phyloP scores from a whole-genome alignment of 768 basidiomycete genomes.

The Boletus subcaerulescens region DNA sequence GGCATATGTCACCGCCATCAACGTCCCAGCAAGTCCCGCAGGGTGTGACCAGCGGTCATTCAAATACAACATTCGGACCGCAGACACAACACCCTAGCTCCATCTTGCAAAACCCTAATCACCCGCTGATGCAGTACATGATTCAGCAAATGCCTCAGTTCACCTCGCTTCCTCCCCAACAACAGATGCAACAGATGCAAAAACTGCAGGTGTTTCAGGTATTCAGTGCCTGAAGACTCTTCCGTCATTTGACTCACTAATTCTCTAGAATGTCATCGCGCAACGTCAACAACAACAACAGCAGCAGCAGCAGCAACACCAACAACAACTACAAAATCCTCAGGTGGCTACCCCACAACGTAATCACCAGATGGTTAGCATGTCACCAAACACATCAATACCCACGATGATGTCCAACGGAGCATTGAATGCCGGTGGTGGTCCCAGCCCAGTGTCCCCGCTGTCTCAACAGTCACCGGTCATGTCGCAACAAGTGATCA shows the following conservation, averaged over 20 bases:
- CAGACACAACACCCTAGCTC: slow-evolving; percentile 43
- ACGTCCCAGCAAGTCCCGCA: slow-evolving; percentile 22
- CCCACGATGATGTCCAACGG: slow-evolving; percentile 26
- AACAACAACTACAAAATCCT: slow-evolving; percentile 26
- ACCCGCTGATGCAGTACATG: slow-evolving; percentile 61
- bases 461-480: slow-evolving; percentile 28
- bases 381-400: slow-evolving; percentile 29
- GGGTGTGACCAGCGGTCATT: slow-evolving; percentile 11
- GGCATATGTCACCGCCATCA: slow-evolving; percentile 45
- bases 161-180: slow-evolving; percentile 43
- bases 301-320: background rate
- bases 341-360: slow-evolving; percentile 24
- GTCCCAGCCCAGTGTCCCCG: slow-evolving; percentile 30
- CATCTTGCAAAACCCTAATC: slow-evolving; percentile 51
- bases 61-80: slow-evolving; percentile 28
- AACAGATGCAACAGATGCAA: slow-evolving; percentile 64
- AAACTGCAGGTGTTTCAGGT: slow-evolving; percentile 55
- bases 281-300: slow-evolving; percentile 27
- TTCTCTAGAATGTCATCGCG: slow-evolving; percentile 14
- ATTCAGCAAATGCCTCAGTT: slow-evolving; percentile 51
- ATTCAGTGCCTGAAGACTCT: slow-evolving; percentile 6
- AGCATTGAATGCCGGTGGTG: slow-evolving; percentile 21
- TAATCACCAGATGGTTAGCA: slow-evolving; percentile 29
- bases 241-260: slow-evolving; percentile 4
- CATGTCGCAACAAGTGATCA: slow-evolving; percentile 30